A percentile compares a stretch with the other conserved stretches of the same genome.
Conservation (phyloP, 352 stramenopile species). For the Pythium insidiosum region DNA sequence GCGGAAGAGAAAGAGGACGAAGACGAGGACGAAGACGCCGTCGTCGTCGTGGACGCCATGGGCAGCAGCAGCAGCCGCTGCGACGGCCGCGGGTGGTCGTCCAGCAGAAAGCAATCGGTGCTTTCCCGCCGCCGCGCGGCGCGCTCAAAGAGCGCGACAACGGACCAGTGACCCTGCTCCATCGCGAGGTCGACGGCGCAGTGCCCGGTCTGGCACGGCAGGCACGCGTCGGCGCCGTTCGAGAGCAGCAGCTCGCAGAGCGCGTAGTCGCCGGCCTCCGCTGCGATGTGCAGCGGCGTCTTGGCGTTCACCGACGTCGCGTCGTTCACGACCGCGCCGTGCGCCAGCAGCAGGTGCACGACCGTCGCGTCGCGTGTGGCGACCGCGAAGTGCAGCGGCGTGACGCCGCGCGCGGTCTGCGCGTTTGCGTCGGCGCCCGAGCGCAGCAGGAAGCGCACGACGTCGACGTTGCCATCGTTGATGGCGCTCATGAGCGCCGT, state of each 20-base stretch:
- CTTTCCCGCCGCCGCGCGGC: no score
- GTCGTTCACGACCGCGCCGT: conserved; percentile 36
- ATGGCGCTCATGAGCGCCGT: conserved; percentile 44
- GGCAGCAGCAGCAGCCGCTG: no score
- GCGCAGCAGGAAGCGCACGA: conserved; percentile 38
- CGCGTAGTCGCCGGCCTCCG: conserved; percentile 31
- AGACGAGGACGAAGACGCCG: neutral
- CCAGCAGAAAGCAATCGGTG: no score
- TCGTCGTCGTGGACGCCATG: no score
- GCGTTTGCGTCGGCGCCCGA: conserved; percentile 43
- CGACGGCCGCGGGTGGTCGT: no score
- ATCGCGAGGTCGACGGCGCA: neutral
- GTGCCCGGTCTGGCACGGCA: neutral
- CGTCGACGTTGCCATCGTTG: conserved; percentile 29
- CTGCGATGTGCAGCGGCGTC: conserved; percentile 50
- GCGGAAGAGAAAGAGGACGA: neutral
- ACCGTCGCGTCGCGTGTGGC: conserved; percentile 28
- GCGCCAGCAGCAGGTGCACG: conserved; percentile 31
- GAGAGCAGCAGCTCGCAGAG: neutral
- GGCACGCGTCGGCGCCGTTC: neutral
- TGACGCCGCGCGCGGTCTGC: conserved; percentile 30
- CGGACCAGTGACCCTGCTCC: neutral
- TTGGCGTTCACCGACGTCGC: conserved; percentile 23
- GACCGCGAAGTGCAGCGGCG: conserved; percentile 38
- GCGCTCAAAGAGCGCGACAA: no score